Conservation (phyloP, 163 green algal genomes). For the Chlamydomonas reinhardtii region DNA sequence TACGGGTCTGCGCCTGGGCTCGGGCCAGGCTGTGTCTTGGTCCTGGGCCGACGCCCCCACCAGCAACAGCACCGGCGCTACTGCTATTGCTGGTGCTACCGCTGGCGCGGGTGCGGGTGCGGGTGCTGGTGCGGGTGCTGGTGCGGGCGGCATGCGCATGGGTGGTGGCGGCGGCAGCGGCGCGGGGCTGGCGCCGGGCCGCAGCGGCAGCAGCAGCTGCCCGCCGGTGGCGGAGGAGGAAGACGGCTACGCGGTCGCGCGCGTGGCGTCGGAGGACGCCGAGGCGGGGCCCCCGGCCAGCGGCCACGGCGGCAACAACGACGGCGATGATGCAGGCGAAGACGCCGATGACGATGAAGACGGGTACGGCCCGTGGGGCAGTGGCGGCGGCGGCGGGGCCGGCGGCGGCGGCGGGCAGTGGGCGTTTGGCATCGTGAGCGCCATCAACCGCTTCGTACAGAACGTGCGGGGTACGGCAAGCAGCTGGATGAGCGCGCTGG, state of each 20-base stretch:
- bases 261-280: no score
- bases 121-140: not conserved
- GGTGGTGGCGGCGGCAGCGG: no score
- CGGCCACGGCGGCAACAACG: not conserved
- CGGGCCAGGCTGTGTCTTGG: not conserved
- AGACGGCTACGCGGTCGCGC: no score
- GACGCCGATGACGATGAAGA: not conserved
- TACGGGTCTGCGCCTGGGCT: no score
- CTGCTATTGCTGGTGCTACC: not conserved
- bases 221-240: no score
- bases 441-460: conserved; percentile 38
- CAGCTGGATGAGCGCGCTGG: conserved; percentile 27
- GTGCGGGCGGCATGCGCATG: no score
- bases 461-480: conserved; percentile 17
- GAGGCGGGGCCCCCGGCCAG: no score
- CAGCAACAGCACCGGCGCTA: no score
- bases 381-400: not conserved
- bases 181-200: no score
- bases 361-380: no score
- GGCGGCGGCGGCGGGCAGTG: conserved; percentile 15
- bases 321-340: not conserved
- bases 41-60: not conserved
- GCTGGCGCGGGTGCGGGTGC: not conserved
- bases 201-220: no score
- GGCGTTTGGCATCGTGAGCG: conserved; percentile 26